Conservation (phyloP, 148 eudicot species). For the Dianthus caryophyllus region DNA sequence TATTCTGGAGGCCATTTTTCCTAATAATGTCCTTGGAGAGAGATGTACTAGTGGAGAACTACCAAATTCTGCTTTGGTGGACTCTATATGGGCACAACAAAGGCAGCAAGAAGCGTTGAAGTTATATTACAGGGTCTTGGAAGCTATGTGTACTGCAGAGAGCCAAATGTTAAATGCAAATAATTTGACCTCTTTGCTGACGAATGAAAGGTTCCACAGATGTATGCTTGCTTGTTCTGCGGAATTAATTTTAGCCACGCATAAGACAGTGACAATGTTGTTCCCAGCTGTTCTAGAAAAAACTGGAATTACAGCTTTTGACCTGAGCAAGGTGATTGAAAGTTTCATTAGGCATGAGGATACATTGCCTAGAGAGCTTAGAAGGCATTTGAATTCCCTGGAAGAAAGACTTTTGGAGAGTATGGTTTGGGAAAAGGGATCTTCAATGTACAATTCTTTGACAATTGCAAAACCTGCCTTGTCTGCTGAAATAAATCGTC, state of each 20-base stretch:
- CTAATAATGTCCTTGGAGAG: conserved; percentile 71
- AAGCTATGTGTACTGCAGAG: conserved; percentile 88
- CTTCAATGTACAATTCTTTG: conserved; percentile 97
- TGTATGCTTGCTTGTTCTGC: conserved; percentile 99
- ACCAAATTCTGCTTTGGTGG: conserved; percentile 71
- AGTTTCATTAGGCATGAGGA: conserved; percentile 96
- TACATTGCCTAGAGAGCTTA: conserved; percentile 84
- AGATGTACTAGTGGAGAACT: conserved; percentile 45
- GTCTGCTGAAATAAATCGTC: conserved; percentile 68
- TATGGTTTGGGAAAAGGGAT: conserved; percentile 99
- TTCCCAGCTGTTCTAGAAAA: conserved; percentile 96
- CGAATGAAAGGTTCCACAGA: conserved; percentile 94
- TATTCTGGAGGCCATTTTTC: conserved; percentile 91
- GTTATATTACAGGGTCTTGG: conserved; percentile 81
- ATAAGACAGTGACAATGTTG: conserved; percentile 90
- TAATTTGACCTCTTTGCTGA: conserved; percentile 79
- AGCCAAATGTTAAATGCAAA: conserved; percentile 60
- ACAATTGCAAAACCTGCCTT: conserved; percentile 71
- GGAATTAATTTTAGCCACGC: conserved; percentile 95
- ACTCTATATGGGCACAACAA: conserved; percentile 92
- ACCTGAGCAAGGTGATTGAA: conserved; percentile 98
- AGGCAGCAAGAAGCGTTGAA: conserved; percentile 78
- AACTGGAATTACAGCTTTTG: conserved; percentile 96
- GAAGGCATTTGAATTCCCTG: conserved; percentile 84
- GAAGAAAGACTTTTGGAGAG: conserved; percentile 95